Evolutionary conservation across 139 green algal genomes (phyloP), one percentile per base, ranked within the genome.

Genomic region (Haematococcus lacustris): DNA sequence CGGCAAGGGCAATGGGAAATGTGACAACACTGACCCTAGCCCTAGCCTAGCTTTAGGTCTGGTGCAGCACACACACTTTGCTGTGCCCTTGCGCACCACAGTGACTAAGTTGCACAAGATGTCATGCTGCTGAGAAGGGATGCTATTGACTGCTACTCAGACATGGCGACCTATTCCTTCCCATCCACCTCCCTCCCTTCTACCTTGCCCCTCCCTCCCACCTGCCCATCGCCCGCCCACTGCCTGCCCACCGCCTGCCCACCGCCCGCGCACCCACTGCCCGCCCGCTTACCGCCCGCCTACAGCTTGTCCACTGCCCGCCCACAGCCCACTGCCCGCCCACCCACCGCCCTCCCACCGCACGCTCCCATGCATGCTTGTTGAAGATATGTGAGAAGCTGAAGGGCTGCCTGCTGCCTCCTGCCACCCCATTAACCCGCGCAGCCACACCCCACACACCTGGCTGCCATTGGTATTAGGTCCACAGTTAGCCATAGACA

Each of bases 401-500:
- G 26, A 13, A 65, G 32, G 25, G 32, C 57, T 33, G 21, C 25
- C 17, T 13, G 57, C 26, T 65, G 57, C 21, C 47, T 21, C 47
- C 47, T 13, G 47, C 13, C 13, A 57, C 47, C 21, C 13, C 47
- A 57, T 13, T 28, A 57, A 57, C 47, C 47, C 13, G 21, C 47
- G 21, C 21, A 57, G 47, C 13, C 13, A 57, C 47, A 28, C 47
- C 47, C 47, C 21, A 64, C 53, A n/a, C 21, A 64, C 53, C 53
- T 93, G 87, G 47, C 71, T 83, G 47, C 78, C 78, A 40, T 86
- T 86, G 63, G 81, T 87, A 43, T 64, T 64, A 32, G 67, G 67
- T 50, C 67, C 67, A 2, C 43, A 43, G 32, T 72, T 72, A 17
- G 67, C 67, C 91, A 97, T 97, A 69, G 77, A 89, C 30, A 96